Percentiles rank a stretch among this genome's conserved stretches.
These are phyloP conservation scores for Nidularia pulvinata DNA, from an alignment of 768 basidiomycete species.

Conservation along the genomic window DNA sequence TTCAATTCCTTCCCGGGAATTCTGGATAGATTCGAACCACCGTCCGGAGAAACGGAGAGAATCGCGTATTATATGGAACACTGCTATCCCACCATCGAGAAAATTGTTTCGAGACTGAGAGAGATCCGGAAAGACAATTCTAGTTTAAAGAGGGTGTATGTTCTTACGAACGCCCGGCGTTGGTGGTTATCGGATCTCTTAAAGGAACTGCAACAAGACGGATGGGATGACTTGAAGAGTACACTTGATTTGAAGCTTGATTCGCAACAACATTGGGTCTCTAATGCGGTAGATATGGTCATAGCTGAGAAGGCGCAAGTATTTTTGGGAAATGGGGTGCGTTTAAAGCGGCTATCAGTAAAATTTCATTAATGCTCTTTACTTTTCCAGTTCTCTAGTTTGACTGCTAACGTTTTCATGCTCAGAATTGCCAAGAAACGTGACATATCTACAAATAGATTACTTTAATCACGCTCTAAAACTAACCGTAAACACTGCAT, in stretches of 20 bases:
- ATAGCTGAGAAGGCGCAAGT: background rate
- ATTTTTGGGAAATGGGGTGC: background rate
- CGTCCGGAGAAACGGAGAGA: background rate
- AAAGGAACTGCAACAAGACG: background rate
- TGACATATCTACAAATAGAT: background rate
- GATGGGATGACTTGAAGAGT: background rate
- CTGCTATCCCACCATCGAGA: background rate
- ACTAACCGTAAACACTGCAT: too few species aligned
- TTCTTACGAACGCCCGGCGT: background rate
- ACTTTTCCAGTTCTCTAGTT: background rate
- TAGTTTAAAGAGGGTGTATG: background rate
- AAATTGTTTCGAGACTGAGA: background rate
- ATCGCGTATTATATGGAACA: background rate
- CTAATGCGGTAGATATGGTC: background rate
- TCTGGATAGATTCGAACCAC: background rate
- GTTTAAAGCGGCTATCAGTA: slow-evolving; percentile 1
- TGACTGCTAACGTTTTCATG: background rate
- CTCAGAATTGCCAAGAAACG: background rate
- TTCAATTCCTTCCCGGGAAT: background rate
- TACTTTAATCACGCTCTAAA: background rate
- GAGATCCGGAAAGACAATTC: background rate
- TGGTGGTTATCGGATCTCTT: background rate
- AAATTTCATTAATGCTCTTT: background rate
- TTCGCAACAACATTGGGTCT: background rate
- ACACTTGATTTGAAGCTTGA: background rate